Percentiles rank a stretch among this genome's conserved stretches.
phyloP scores from a whole-genome alignment of 192 early-diverging fungal species.

The Funneliformis mosseae region DNA sequence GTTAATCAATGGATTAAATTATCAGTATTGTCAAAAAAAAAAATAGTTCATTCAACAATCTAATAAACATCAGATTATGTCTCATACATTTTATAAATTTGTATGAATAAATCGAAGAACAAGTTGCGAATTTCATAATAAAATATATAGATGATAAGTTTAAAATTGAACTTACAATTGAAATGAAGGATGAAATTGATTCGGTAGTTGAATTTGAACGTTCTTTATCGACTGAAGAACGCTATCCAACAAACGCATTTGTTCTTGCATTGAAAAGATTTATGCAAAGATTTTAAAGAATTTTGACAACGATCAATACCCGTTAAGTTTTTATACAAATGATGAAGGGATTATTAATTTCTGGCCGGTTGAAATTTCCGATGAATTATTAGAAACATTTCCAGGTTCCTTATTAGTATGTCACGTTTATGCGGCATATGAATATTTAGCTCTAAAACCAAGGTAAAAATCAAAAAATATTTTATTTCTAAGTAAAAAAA shows the following conservation, averaged over 20 bases:
- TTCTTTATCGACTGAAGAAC: background rate
- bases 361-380: background rate
- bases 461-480: background rate
- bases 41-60: background rate
- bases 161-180: background rate
- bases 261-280: conserved; percentile 31
- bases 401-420: background rate
- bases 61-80: background rate
- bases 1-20: conserved; percentile 34
- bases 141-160: conserved; percentile 18
- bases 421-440: conserved; percentile 10
- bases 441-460: background rate
- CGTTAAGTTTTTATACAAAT: background rate
- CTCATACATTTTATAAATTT: conserved; percentile 25
- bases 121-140: conserved; percentile 10
- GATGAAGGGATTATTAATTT: conserved; percentile 5
- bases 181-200: conserved; percentile 15
- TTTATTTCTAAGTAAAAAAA: too few relatives aligned
- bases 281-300: conserved; percentile 24
- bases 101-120: conserved; percentile 34
- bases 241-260: conserved; percentile 26
- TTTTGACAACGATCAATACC: background rate
- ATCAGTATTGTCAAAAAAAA: conserved; percentile 16
- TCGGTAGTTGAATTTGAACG: conserved; percentile 9
- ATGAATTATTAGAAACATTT: conserved; percentile 13